These are phyloP conservation scores for Blastomyces emzantsi DNA, from an alignment of 2,329 filamentous ascomycete genomes.

Conservation along the genomic window DNA sequence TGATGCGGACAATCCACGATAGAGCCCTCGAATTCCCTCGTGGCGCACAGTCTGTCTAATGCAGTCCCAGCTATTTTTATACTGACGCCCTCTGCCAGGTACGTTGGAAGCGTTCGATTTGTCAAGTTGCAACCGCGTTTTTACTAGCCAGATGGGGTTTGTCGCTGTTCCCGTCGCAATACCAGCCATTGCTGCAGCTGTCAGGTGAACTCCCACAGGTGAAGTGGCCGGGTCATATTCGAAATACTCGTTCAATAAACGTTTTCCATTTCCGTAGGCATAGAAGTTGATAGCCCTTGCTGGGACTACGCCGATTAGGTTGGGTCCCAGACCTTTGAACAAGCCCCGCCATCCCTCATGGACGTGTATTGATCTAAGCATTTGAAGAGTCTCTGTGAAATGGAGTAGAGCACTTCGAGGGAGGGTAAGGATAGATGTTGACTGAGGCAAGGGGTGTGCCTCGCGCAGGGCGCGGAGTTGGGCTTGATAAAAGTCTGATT, in stretches of 20 bases:
- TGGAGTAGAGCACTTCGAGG: slow-evolving; percentile 61
- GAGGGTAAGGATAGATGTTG: slow-evolving; percentile 50
- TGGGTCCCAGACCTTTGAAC: slow-evolving; percentile 89
- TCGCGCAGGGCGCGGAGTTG: slow-evolving; percentile 62
- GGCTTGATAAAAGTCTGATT: slow-evolving; percentile 87
- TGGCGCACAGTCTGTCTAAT: slow-evolving; percentile 68
- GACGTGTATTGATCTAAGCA: slow-evolving; percentile 69
- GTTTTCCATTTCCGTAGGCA: slow-evolving; percentile 86
- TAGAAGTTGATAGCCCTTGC: slow-evolving; percentile 90
- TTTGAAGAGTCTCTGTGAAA: slow-evolving; percentile 76
- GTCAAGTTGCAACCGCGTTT: slow-evolving; percentile 86
- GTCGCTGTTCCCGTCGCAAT: slow-evolving; percentile 83
- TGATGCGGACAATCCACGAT: slow-evolving; percentile 82
- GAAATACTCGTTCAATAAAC: slow-evolving; percentile 64
- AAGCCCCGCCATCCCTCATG: slow-evolving; percentile 76
- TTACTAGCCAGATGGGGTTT: slow-evolving; percentile 94
- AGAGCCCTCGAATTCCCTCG: slow-evolving; percentile 72
- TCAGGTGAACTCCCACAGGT: slow-evolving; percentile 65
- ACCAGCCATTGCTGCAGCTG: slow-evolving; percentile 67
- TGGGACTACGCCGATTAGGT: slow-evolving; percentile 80
- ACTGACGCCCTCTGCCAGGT: slow-evolving; percentile 53
- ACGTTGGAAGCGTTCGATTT: slow-evolving; percentile 62
- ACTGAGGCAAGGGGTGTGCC: slow-evolving; percentile 47
- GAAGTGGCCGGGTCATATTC: slow-evolving; percentile 33
- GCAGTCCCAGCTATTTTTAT: slow-evolving; percentile 82